Percentiles rank a stretch among this genome's conserved stretches.
phyloP scores from a whole-genome alignment of 176 grass and related monocot species.

The Olyra latifolia region DNA sequence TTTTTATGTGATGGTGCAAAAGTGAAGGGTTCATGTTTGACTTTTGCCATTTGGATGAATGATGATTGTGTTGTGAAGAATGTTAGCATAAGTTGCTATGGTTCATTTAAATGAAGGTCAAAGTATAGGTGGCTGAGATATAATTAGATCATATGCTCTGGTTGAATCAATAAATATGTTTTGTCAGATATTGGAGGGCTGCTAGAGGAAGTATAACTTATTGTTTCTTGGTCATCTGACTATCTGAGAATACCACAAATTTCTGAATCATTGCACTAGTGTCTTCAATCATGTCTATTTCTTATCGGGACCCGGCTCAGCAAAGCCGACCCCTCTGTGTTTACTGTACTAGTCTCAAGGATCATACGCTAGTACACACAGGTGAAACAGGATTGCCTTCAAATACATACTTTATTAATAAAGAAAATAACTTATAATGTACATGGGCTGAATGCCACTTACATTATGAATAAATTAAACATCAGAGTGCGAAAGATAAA shows the following conservation, averaged over 20 bases:
- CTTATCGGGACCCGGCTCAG: too few relatives aligned
- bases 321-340: too few relatives aligned
- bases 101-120: background rate
- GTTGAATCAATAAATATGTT: background rate
- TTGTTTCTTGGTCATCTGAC: background rate
- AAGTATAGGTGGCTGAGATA: background rate
- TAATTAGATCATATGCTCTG: background rate
- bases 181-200: background rate
- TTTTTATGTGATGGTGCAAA: background rate
- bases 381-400: too few relatives aligned
- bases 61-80: background rate
- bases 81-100: background rate
- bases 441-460: too few relatives aligned
- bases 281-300: background rate
- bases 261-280: background rate
- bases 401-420: too few relatives aligned
- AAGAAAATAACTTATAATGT: too few relatives aligned
- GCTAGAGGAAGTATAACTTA: background rate
- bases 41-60: background rate
- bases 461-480: too few relatives aligned
- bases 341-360: too few relatives aligned
- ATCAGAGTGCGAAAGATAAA: too few relatives aligned
- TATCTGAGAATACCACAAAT: background rate
- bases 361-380: too few relatives aligned
- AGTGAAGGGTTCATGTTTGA: background rate